These are phyloP conservation scores for Vaccinium vitisidaea DNA, from an alignment of 148 eudicot genomes.

Conservation along the genomic window DNA sequence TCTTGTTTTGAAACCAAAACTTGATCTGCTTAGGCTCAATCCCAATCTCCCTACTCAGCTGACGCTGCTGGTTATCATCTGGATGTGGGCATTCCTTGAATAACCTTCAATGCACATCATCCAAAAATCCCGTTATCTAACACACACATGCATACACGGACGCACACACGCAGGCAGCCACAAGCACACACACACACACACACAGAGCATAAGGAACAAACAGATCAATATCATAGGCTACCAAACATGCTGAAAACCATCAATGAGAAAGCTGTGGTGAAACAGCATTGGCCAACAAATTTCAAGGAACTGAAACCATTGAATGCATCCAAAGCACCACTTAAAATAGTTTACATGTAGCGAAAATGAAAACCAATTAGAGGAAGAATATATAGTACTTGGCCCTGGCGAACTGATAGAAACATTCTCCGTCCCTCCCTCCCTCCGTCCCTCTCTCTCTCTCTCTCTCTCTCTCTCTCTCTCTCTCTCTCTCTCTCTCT, in stretches of 20 bases:
- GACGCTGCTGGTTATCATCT: constrained; percentile 36
- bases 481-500: too few species aligned
- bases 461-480: too few species aligned
- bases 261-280: neutral
- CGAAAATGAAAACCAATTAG: too few species aligned
- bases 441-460: too few species aligned
- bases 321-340: neutral
- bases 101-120: constrained; percentile 26
- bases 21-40: constrained; percentile 42
- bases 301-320: neutral
- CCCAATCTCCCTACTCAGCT: constrained; percentile 40
- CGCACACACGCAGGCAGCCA: too few species aligned
- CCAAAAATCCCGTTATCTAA: neutral
- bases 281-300: neutral
- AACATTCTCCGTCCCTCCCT: too few species aligned
- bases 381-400: too few species aligned
- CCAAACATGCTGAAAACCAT: neutral
- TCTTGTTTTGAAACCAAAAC: constrained; percentile 65
- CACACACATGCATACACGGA: too few species aligned
- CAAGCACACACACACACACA: neutral
- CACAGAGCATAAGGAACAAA: neutral
- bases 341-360: neutral
- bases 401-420: neutral
- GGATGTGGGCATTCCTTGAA: constrained; percentile 42
- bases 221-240: neutral